Percentiles rank a stretch among this genome's conserved stretches.
Conservation (phyloP, 805 yeast genomes). For the Candida pseudoglaebosa region DNA sequence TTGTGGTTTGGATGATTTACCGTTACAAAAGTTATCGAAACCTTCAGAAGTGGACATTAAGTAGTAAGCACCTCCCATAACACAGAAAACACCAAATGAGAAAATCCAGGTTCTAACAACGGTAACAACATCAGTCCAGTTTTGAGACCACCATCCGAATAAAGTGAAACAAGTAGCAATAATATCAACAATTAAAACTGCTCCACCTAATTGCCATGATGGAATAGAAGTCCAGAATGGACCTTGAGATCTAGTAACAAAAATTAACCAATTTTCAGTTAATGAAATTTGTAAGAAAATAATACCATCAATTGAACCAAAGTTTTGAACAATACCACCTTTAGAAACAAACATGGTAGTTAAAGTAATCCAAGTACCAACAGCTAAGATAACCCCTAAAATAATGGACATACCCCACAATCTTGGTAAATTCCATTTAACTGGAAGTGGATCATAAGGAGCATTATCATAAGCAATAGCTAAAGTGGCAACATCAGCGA, state of each 20-base stretch:
- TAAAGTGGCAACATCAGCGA: constrained; percentile 95
- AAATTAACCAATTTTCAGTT: constrained; percentile 96
- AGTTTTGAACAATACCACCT: constrained; percentile 95
- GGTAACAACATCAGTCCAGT: constrained; percentile 94
- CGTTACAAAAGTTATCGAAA: constrained; percentile 82
- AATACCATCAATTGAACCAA: constrained; percentile 91
- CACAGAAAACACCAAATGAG: constrained; percentile 97
- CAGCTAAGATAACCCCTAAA: constrained; percentile 80
- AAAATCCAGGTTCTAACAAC: constrained; percentile 92
- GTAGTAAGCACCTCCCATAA: constrained; percentile 95
- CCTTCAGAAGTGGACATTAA: constrained; percentile 78
- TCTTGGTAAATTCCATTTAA: constrained; percentile 95
- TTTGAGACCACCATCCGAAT: constrained; percentile 98
- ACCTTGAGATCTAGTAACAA: constrained; percentile 95
- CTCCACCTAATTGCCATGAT: constrained; percentile 96
- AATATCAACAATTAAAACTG: constrained; percentile 85
- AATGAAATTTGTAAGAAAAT: constrained; percentile 90
- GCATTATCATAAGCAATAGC: constrained; percentile 98
- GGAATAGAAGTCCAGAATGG: constrained; percentile 97
- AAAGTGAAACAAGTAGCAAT: constrained; percentile 87
- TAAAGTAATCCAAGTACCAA: constrained; percentile 92
- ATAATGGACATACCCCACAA: constrained; percentile 94
- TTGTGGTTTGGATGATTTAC: constrained; percentile 57
- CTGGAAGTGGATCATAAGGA: constrained; percentile 89
- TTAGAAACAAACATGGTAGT: constrained; percentile 87